These are phyloP conservation scores for Crotalaria pallida DNA, from an alignment of 306 rosid species.

Conservation along the genomic window DNA sequence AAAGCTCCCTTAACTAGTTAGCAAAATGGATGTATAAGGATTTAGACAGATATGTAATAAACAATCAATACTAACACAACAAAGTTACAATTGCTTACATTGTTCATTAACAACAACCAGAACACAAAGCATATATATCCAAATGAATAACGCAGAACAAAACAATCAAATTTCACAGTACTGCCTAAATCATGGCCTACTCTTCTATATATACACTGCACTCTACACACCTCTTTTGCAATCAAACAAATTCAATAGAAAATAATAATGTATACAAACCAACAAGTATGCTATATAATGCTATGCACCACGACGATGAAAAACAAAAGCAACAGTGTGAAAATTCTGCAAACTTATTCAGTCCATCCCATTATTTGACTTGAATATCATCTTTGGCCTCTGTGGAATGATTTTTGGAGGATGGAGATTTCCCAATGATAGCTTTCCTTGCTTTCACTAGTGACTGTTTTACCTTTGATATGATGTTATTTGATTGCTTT, in stretches of 20 bases:
- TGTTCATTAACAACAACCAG: slow-evolving; percentile 29
- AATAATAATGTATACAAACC: slow-evolving; percentile 24
- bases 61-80: not conserved
- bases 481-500: slow-evolving; percentile 62
- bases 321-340: slow-evolving; percentile 21
- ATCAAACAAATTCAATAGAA: slow-evolving; percentile 43
- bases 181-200: slow-evolving; percentile 40
- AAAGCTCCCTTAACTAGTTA: not conserved
- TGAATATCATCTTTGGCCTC: slow-evolving; percentile 60
- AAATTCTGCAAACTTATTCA: slow-evolving; percentile 29
- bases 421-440: slow-evolving; percentile 71
- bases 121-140: slow-evolving; percentile 30
- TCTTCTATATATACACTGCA: slow-evolving; percentile 54
- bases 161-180: slow-evolving; percentile 37
- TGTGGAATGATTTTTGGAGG: slow-evolving; percentile 52
- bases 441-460: slow-evolving; percentile 85
- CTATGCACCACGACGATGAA: slow-evolving; percentile 24
- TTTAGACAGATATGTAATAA: not conserved
- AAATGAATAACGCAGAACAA: slow-evolving; percentile 30
- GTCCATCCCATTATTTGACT: slow-evolving; percentile 46
- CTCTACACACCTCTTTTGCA: slow-evolving; percentile 36
- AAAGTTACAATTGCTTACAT: slow-evolving; percentile 25
- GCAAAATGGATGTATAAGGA: not conserved
- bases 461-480: slow-evolving; percentile 77
- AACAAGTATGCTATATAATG: slow-evolving; percentile 26